Evolutionary conservation across 495 filamentous ascomycete genomes (phyloP).

Genomic region (Neurospora discreta): DNA sequence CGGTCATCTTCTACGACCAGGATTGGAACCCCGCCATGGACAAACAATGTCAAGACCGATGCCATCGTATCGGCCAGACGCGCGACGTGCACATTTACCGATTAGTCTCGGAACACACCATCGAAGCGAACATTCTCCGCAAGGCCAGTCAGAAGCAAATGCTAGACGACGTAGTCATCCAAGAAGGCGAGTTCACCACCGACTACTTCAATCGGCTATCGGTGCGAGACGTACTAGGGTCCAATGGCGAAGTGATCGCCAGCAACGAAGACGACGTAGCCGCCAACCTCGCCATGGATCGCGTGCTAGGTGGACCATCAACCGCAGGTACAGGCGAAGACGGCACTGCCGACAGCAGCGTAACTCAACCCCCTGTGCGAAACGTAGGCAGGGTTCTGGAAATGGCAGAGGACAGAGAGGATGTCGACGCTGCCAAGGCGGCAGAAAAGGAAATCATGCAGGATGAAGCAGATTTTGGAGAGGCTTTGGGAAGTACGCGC

Average conservation of each 20-base stretch:
- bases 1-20: conserved; percentile 98
- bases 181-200: conserved; percentile 96
- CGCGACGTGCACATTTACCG: conserved; percentile 98
- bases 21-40: conserved; percentile 99
- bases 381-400: conserved; percentile 57
- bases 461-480: conserved; percentile 72
- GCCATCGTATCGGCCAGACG: conserved; percentile 96
- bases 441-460: conserved; percentile 84
- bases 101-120: conserved; percentile 93
- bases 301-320: conserved; percentile 51
- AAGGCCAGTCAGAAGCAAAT: conserved; percentile 96
- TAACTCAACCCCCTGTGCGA: conserved; percentile 10
- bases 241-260: conserved; percentile 42
- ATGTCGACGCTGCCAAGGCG: conserved; percentile 73
- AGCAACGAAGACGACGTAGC: conserved; percentile 48
- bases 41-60: conserved; percentile 96
- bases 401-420: conserved; percentile 85
- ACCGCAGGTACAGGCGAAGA: not conserved
- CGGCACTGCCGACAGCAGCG: conserved; percentile 26
- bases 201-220: conserved; percentile 86
- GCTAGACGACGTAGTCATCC: conserved; percentile 96
- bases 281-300: conserved; percentile 74
- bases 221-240: conserved; percentile 57
- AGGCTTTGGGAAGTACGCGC: conserved; percentile 25
- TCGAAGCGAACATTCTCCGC: conserved; percentile 95